Evolutionary conservation across 805 yeast species (phyloP), one percentile per base, ranked within the genome.

Genomic region (Barnettozyma populi): DNA sequence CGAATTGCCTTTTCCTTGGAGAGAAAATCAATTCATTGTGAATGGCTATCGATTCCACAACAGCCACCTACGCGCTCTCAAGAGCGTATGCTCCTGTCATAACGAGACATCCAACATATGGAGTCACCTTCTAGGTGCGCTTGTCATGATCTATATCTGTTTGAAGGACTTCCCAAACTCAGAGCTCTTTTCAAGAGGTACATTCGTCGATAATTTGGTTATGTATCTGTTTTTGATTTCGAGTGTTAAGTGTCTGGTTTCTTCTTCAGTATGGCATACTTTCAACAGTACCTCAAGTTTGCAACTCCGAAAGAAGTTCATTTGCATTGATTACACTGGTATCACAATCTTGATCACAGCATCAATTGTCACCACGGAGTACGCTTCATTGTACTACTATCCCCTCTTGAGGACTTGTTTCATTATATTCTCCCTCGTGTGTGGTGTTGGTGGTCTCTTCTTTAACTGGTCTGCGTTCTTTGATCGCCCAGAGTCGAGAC

Each of bases 271-370:
- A 37, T 92, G 97, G 97, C 99, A 92, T 66, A 86, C 97, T 4
- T 90, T 89, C 66, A 79, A 85, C 50, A 82, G 89, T 52, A 86
- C 89, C 53, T 79, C 92, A 16, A 75, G 75, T 44, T 65, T 85
- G 40, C 59, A 70, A 19, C 63, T 80, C 52, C 76, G 96, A 62
- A 74, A 82, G 54, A 77, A 80, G 45, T 88, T 86, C 67, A 97
- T 97, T 0, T 94, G 99, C 65, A 80, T 90, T 38, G 99, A 92
- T 69, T 92, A 92, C 66, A 84, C 95, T 7, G 99, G 99, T 2
- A 92, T 92, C 55, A 89, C 97, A 0, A 76, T 90, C 13, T 70
- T 94, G 54, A 90, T 92, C 57, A 85, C 96, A 0, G 92, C 95
- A 14, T 86, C 96, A 2, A 85, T 94, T 41, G 70, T 94, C 40